Percentiles rank a stretch among this genome's conserved stretches.
Evolutionary conservation across 1,284 basidiomycete species (phyloP).

Genomic region (Sphagnurus paluster): DNA sequence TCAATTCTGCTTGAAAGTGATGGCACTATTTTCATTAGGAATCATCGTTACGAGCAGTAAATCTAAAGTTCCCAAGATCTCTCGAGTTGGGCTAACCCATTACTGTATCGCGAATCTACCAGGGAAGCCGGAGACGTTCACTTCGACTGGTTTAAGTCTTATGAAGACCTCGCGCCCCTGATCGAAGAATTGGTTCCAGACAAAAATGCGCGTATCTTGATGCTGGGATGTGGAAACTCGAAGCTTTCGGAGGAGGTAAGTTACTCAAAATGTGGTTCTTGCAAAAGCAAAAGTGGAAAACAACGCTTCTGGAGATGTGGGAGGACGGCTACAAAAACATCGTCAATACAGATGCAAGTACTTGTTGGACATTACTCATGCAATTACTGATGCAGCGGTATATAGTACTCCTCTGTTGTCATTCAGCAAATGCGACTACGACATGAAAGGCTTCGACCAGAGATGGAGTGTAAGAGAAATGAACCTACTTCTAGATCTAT

Average conservation of each 20-base stretch:
- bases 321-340: slow-evolving; percentile 87
- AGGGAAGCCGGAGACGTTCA: slow-evolving; percentile 65
- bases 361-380: not conserved
- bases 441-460: slow-evolving; percentile 54
- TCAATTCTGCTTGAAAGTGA: not conserved
- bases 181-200: slow-evolving; percentile 64
- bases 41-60: slow-evolving; percentile 70
- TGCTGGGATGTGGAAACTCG: slow-evolving; percentile 93
- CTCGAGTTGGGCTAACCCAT: not conserved
- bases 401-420: slow-evolving; percentile 79
- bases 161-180: slow-evolving; percentile 61
- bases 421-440: slow-evolving; percentile 79
- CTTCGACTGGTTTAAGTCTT: slow-evolving; percentile 90
- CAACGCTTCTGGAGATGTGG: slow-evolving; percentile 66
- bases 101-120: too few relatives aligned
- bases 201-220: slow-evolving; percentile 69
- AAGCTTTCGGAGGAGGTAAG: slow-evolving; percentile 73
- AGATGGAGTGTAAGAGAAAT: slow-evolving; percentile 75
- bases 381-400: not conserved
- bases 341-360: slow-evolving; percentile 78
- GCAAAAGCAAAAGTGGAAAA: not conserved
- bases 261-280: not conserved
- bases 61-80: not conserved
- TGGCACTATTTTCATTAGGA: slow-evolving; percentile 39
- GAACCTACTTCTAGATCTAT: not conserved